Base-by-base conservation (phyloP, 2,329 filamentous ascomycete species). In the Exophiala mesophila region DNA sequence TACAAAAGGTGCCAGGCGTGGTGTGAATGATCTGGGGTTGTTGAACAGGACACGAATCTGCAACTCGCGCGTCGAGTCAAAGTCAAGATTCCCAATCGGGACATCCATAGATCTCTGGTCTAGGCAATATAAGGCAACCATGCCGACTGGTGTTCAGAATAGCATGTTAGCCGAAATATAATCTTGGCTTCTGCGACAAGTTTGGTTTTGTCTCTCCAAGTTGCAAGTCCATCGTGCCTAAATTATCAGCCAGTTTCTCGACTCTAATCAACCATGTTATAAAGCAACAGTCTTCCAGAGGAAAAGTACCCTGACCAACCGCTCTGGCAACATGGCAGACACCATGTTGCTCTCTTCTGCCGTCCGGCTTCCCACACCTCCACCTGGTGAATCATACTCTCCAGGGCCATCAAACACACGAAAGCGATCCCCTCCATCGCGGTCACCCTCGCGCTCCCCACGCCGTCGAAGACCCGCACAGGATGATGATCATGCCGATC, bases 331-430 rank as follows among this genome's bases (percentile, higher is more conserved):
- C 31, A 70, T 70, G 67, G 63, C 65, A 37, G 68, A 70, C 45
- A 62, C 69, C 40, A 63, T 71, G 52, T 23, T 48, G 16, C 63
- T 76, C 42, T 71, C 74, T 49, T 76, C 73, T 21, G 76, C 76
- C 35, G 76, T 80, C 50, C 74, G 76, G 52, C 69, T 80, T 50
- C 76, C 76, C 36, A 78, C 76, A 26, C 75, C 76, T 41, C 70
- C 68, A 17, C 70, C 69, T 32, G 68, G 65, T 52, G 58, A 65
- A 54, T 63, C 71, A 52, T 63, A 72, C 63, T 66, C 69, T 52
- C 64, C 71, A 46, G 64, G 69, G 32, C 63, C 65, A 23, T 69
- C 69, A 42, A 67, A 63, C 47, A 69, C 74, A 55, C 72, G 74
- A 58, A 78, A 79, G 58, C 74, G 74, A 49, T 78, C 76, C 37